Evolutionary conservation across 441 rosid genomes (phyloP).

Genomic region (Capsella rubella): DNA sequence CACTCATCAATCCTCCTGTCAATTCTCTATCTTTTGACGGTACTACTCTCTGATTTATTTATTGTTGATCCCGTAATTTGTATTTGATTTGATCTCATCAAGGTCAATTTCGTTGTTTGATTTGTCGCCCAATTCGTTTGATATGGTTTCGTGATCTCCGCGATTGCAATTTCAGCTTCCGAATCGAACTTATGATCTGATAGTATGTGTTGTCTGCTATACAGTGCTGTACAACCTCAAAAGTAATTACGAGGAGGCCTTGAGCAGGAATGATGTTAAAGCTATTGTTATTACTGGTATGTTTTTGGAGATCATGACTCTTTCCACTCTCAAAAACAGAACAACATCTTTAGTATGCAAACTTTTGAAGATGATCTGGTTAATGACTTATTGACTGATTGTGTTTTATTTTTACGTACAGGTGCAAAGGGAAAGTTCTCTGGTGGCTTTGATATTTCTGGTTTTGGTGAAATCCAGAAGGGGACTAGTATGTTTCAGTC

Average conservation of each 20-base stretch:
- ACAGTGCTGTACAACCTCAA: constrained; percentile 85
- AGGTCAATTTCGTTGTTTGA: constrained; percentile 16
- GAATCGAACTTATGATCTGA: constrained; percentile 29
- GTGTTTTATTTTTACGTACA: constrained; percentile 41
- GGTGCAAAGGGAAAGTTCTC: constrained; percentile 95
- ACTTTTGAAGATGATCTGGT: constrained; percentile 17
- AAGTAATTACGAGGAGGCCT: constrained; percentile 77
- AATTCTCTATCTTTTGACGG: constrained; percentile 93
- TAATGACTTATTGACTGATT: background rate
- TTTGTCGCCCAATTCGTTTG: background rate
- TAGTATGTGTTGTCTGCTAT: constrained; percentile 21
- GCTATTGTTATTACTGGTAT: constrained; percentile 90
- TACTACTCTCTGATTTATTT: constrained; percentile 43
- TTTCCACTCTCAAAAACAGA: background rate
- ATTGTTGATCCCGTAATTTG: background rate
- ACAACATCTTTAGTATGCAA: constrained; percentile 4
- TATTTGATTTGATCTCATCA: constrained; percentile 10
- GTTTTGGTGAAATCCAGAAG: constrained; percentile 67
- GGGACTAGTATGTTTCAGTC: constrained; percentile 58
- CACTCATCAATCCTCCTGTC: constrained; percentile 92
- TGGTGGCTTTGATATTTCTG: constrained; percentile 92
- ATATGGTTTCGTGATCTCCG: background rate
- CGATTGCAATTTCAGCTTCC: constrained; percentile 16
- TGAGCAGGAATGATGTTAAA: constrained; percentile 86
- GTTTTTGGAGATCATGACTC: constrained; percentile 3